Evolutionary conservation across 768 basidiomycete genomes (phyloP).

Genomic region (Asterophora parasitica): DNA sequence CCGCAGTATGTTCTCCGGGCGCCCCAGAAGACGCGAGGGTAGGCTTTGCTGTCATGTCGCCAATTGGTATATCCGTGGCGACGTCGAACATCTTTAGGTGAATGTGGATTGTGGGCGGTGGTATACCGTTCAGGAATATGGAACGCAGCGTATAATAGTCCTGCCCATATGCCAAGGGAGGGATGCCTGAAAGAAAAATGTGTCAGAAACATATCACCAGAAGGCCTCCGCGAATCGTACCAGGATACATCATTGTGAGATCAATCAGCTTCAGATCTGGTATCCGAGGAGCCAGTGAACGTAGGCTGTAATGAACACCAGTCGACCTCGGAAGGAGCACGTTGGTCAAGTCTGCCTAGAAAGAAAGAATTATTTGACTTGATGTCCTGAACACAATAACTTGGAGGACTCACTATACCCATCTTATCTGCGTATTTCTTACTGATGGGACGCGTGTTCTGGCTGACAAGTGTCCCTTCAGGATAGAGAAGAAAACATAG

Average conservation of each 20-base stretch:
- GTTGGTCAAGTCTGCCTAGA: constrained; percentile 73
- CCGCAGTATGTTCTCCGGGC: constrained; percentile 24
- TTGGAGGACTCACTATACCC: constrained; percentile 66
- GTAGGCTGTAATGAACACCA: constrained; percentile 80
- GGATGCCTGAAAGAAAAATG: constrained; percentile 50
- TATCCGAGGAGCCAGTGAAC: constrained; percentile 73
- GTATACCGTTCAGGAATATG: constrained; percentile 73
- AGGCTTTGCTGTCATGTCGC: constrained; percentile 41
- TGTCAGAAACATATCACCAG: constrained; percentile 1
- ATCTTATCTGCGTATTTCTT: constrained; percentile 85
- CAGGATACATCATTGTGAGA: constrained; percentile 88
- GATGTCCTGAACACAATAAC: not conserved
- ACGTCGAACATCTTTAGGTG: constrained; percentile 82
- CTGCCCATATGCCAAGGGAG: constrained; percentile 78
- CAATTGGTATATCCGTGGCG: constrained; percentile 61
- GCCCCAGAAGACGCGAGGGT: constrained; percentile 21
- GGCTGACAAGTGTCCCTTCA: constrained; percentile 91
- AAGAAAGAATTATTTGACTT: not conserved
- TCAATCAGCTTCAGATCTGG: constrained; percentile 81
- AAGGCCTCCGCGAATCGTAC: constrained; percentile 30
- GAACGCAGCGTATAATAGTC: constrained; percentile 86
- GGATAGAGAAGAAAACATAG: constrained; percentile 88
- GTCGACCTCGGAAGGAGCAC: constrained; percentile 90
- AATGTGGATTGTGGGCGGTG: constrained; percentile 84
- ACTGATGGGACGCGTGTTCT: constrained; percentile 79